phyloP scores from a whole-genome alignment of 495 filamentous ascomycete species.

The Penicillium fimorum region DNA sequence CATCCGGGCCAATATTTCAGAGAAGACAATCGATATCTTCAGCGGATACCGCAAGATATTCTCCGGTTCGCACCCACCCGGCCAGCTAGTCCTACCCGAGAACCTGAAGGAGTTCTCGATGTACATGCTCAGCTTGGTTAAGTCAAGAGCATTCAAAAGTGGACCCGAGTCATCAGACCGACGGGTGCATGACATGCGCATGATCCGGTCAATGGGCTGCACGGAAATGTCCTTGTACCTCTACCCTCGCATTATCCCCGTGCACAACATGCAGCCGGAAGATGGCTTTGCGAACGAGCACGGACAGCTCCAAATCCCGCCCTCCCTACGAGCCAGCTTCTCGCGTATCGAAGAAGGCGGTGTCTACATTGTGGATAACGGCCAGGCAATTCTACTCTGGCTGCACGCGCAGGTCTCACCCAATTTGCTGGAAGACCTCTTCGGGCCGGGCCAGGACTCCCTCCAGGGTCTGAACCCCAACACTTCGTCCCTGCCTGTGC shows the following conservation, averaged over 20 bases:
- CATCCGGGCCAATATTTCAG: conserved; percentile 76
- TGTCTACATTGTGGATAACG: conserved; percentile 97
- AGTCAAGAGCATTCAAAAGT: conserved; percentile 91
- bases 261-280: conserved; percentile 74
- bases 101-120: conserved; percentile 95
- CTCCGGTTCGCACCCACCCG: conserved; percentile 80
- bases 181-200: conserved; percentile 83
- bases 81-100: conserved; percentile 92
- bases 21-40: conserved; percentile 93
- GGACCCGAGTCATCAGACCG: conserved; percentile 91
- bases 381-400: conserved; percentile 88
- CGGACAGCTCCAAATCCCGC: conserved; percentile 75
- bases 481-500: conserved; percentile 63
- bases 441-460: conserved; percentile 71
- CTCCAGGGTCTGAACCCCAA: conserved; percentile 77
- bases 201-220: conserved; percentile 82
- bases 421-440: conserved; percentile 87
- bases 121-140: conserved; percentile 92
- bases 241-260: conserved; percentile 87
- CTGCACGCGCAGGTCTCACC: conserved; percentile 71
- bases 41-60: conserved; percentile 91
- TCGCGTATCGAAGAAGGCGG: conserved; percentile 89
- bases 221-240: conserved; percentile 88
- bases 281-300: conserved; percentile 89
- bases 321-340: conserved; percentile 77